These are phyloP conservation scores for Smithsoniella earleae DNA, from an alignment of 163 green algal genomes.

Conservation along the genomic window DNA sequence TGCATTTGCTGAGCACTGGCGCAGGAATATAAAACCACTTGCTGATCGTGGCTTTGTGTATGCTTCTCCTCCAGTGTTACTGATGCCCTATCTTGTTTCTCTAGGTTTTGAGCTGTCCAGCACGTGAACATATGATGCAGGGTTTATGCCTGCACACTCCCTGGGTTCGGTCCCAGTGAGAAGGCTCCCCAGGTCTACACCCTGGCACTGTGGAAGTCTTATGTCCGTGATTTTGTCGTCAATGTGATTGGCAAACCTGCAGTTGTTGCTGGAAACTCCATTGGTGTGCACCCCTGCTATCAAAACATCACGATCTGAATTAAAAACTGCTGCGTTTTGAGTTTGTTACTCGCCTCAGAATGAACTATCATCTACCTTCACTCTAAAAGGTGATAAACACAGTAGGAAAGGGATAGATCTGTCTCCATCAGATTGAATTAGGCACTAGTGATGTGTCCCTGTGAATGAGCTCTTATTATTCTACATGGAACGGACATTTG, in stretches of 20 bases:
- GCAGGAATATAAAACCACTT: conserved; percentile 60
- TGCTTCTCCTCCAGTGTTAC: conserved; percentile 50
- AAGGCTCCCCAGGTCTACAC: conserved; percentile 36
- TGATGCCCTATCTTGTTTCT: background rate
- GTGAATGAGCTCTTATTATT: too few relatives aligned
- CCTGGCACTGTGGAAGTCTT: conserved; percentile 40
- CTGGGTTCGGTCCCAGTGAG: conserved; percentile 34
- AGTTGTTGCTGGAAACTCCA: conserved; percentile 85
- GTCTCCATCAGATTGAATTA: too few relatives aligned
- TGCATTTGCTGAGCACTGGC: conserved; percentile 83
- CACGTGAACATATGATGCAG: background rate
- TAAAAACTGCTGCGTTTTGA: too few relatives aligned
- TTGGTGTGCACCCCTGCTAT: conserved; percentile 74
- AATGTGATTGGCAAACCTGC: conserved; percentile 63
- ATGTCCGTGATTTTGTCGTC: conserved; percentile 53
- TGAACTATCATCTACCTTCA: too few relatives aligned
- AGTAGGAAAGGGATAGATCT: too few relatives aligned
- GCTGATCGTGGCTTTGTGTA: conserved; percentile 65
- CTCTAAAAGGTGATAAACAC: too few relatives aligned
- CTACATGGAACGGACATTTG: too few relatives aligned
- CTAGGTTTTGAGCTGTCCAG: background rate
- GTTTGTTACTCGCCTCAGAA: too few relatives aligned
- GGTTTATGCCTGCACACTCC: conserved; percentile 22
- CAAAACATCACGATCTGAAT: too few relatives aligned
- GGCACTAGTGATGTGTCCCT: too few relatives aligned